Conservation (phyloP, 345 rosid species). For the Hirschfeldia incana region DNA sequence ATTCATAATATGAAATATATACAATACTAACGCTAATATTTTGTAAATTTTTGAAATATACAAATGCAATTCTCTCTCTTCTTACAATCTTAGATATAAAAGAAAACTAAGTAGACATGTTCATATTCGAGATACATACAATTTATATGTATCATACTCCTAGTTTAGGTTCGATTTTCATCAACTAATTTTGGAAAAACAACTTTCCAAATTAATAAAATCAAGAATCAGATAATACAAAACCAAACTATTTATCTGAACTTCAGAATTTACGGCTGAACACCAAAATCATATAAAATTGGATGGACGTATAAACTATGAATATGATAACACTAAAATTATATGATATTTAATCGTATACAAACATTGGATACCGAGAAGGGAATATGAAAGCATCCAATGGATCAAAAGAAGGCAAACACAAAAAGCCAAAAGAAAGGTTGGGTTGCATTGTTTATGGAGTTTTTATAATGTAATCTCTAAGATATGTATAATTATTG, state of each 20-base stretch:
- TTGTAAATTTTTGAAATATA: neutral
- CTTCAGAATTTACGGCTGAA: neutral
- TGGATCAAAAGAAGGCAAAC: constrained; percentile 42
- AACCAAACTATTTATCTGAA: neutral
- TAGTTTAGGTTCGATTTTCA: neutral
- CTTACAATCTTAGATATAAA: neutral
- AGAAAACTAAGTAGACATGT: neutral
- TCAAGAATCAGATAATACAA: neutral
- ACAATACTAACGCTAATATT: neutral
- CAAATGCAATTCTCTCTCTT: neutral
- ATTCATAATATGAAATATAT: neutral
- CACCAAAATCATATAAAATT: neutral
- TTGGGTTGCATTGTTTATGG: constrained; percentile 43
- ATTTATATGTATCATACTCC: neutral
- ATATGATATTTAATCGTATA: constrained; percentile 16
- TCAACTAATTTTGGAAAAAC: neutral
- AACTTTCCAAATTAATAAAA: neutral
- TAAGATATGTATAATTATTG: constrained; percentile 31
- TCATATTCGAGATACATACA: neutral
- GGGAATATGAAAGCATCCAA: constrained; percentile 44
- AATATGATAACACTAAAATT: neutral
- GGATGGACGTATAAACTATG: neutral
- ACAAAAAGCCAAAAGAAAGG: constrained; percentile 54
- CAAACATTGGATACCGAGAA: constrained; percentile 52
- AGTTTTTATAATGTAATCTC: constrained; percentile 26